Base-by-base conservation (phyloP, 148 eudicot genomes). In the Rhododendron henanense region DNA sequence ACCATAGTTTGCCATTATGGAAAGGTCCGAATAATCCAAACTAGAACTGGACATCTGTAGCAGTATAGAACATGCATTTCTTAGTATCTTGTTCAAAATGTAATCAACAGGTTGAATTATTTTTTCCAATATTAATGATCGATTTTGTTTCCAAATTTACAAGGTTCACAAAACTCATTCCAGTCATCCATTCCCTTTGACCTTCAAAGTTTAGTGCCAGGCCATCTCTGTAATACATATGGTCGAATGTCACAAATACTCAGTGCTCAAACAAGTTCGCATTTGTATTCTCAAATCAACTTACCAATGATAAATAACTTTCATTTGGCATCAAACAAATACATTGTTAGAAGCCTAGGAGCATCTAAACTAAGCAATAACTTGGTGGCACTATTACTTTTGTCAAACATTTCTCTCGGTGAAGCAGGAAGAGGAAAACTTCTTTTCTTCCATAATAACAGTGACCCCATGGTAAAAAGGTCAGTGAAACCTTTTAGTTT, bases 1-100 rank as follows among this genome's bases (percentile, higher is more conserved):
- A 81, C 98, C 99, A 91, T 90, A 94, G 85, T 86, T 87, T 77
- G 86, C 93, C 90, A 92, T 87, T 21, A 61, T 78, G 41, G 87
- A 83, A 37, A 92, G 83, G 71, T 87, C 87, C 19, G 91, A 83
- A 57, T 83, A 74, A 86, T 82, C 85, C 53, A 85, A 83, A 81
- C 85, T 55, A 39, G 87, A 84, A 51, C 86, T 81, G 53, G 59
- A 45, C 53, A 85, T 92, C 98, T 94, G 91, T 67, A 39, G 25
- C 86, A 90, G 74, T 65, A 71, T 53, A 89, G 86, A 82, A 11
- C 7, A 65, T 8, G n/a, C 33, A 83, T n/a, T 57, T 82, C 11
- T 82, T 25, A 74, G 18, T 71, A 5, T 31, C 50, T 7, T 35
- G 19, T 37, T 86, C 25, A 81, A 6, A 37, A 85, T 13, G 55